Percentiles rank a stretch among this genome's conserved stretches.
These are phyloP conservation scores for Clonostachys solani DNA, from an alignment of 2,329 filamentous ascomycete genomes.

Conservation along the genomic window DNA sequence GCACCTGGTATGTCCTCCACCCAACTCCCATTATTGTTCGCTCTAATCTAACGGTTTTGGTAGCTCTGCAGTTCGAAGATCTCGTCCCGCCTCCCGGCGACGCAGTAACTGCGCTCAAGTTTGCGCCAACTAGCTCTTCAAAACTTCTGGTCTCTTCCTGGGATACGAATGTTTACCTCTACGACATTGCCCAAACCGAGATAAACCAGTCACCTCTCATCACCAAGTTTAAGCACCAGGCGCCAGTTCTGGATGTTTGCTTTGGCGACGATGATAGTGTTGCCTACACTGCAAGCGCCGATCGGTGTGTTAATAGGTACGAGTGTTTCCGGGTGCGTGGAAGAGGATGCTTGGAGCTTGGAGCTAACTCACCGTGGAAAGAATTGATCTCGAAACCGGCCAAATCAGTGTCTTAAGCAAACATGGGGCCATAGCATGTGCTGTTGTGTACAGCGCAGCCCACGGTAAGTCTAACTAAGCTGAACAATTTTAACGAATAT, in stretches of 20 bases:
- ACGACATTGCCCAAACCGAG: constrained; percentile 63
- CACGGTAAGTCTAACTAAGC: constrained; percentile 47
- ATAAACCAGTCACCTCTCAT: constrained; percentile 39
- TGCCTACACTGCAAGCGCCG: constrained; percentile 81
- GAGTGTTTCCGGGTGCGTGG: background rate
- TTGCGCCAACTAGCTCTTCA: constrained; percentile 71
- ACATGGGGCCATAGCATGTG: constrained; percentile 76
- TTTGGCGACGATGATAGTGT: constrained; percentile 81
- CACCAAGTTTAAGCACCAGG: constrained; percentile 73
- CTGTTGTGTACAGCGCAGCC: constrained; percentile 74
- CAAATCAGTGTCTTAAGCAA: constrained; percentile 72
- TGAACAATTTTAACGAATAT: background rate
- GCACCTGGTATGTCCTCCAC: constrained; percentile 28
- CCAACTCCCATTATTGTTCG: background rate
- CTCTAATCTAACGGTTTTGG: constrained; percentile 9
- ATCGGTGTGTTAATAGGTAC: constrained; percentile 78
- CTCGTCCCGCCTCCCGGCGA: constrained; percentile 79
- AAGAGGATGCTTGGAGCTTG: background rate
- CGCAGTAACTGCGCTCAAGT: constrained; percentile 81
- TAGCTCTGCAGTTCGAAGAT: constrained; percentile 69
- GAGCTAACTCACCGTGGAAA: constrained; percentile 11
- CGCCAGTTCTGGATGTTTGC: constrained; percentile 86
- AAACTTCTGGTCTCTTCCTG: constrained; percentile 89
- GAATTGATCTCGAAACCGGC: constrained; percentile 66
- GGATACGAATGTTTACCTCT: constrained; percentile 89